A percentile compares a stretch with the other conserved stretches of the same genome.
These are phyloP conservation scores for Rhipidocladum racemiflorum DNA, from an alignment of 176 grass and related monocot genomes.

Conservation along the genomic window DNA sequence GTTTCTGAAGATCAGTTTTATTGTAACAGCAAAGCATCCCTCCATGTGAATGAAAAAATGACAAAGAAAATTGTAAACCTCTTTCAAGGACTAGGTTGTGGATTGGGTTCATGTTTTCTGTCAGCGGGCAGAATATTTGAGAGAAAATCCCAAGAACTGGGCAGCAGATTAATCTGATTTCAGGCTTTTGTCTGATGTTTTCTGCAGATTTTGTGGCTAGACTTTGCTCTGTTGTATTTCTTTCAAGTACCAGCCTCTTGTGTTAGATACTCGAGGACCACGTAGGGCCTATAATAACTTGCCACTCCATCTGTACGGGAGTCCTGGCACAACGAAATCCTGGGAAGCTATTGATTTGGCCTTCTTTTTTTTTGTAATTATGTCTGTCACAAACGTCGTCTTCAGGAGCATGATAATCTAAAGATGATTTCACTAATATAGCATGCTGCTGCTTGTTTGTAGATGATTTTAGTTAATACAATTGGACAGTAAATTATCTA, in stretches of 20 bases:
- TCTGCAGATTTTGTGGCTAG: not conserved
- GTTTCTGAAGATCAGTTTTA: not conserved
- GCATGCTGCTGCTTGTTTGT: conserved; percentile 7
- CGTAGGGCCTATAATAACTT: not conserved
- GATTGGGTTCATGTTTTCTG: not conserved
- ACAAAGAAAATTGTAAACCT: not conserved
- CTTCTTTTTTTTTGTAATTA: not conserved
- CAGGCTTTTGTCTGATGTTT: not conserved
- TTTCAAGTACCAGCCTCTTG: not conserved
- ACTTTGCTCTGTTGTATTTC: not conserved
- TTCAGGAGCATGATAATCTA: not conserved
- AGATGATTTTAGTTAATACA: not conserved
- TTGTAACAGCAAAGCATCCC: not conserved
- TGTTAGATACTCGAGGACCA: not conserved
- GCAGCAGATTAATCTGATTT: conserved; percentile 14
- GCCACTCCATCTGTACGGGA: not conserved
- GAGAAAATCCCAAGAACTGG: not conserved
- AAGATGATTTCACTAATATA: not conserved
- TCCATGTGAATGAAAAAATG: not conserved
- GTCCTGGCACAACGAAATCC: not conserved
- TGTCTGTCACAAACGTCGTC: not conserved
- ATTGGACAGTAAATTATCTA: not conserved
- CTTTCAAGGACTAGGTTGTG: not conserved
- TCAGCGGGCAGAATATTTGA: not conserved
- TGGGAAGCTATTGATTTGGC: not conserved